Base-by-base conservation (phyloP, 1,284 basidiomycete species). In the Athelia sp. region DNA sequence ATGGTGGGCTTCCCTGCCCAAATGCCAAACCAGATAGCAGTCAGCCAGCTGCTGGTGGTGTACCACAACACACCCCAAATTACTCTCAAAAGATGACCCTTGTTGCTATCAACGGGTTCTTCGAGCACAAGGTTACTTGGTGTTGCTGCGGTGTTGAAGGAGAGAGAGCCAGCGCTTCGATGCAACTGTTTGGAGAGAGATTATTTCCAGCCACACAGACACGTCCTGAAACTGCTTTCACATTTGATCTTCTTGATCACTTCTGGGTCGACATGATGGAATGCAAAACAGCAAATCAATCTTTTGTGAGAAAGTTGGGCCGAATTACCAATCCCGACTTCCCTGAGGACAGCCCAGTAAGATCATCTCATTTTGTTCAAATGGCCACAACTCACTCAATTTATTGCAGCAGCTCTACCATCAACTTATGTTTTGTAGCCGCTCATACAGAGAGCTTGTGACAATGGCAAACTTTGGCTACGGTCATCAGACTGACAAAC, bases 381-480 rank as follows among this genome's bases (percentile, higher is more conserved):
- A 34, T 34, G n/a, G n/a, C n/a, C n/a, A n/a, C n/a, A n/a, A n/a
- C n/a, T n/a, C n/a, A 23, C 15, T 21, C 8, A 23, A 4, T 44
- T 21, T 23, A n/a, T 18, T 35, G 18, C n/a, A 51, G 53, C 36
- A 52, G 29, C 43, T 42, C 3, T 52, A 52, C 32, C 29, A 45
- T 4, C 45, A 52, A 34, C 43, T 52, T 2, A 26, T 55, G 17
- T 19, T 49, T 2, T 47, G 46, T 1, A 51, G 43, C 9, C 43
- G 54, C 2, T 46, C 51, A 22, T 51, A 50, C 46, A 32, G 48
- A 9, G 48, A 52, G 17, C 17, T 54, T 15, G 46, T 34, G 18
- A 26, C 14, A 18, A 17, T 13, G 18, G 36, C n/a, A 34, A n/a
- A 10, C n/a, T 38, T 42, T 48, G 46, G 46, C 8, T 38, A n/a